Conservation (phyloP, 768 basidiomycete species). For the Boletus rex-veris region DNA sequence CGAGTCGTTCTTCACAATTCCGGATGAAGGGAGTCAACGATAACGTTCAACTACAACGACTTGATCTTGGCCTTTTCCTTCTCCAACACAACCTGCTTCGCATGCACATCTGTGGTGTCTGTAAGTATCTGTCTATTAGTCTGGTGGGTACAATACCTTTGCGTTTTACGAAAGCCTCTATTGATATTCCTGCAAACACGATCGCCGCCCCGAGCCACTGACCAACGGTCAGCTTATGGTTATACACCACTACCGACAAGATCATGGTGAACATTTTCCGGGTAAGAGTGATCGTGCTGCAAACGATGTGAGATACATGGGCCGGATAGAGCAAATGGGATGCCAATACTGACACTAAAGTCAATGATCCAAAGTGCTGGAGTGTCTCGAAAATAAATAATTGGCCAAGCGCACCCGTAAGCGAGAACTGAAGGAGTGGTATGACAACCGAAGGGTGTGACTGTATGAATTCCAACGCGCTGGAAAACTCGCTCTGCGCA, state of each 20-base stretch:
- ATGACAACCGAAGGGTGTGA: constrained; percentile 70
- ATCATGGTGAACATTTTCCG: constrained; percentile 98
- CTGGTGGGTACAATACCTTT: constrained; percentile 51
- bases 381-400: constrained; percentile 97
- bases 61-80: constrained; percentile 84
- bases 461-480: constrained; percentile 69
- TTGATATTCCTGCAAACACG: constrained; percentile 93
- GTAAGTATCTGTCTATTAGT: constrained; percentile 1
- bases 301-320: constrained; percentile 4
- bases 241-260: constrained; percentile 87
- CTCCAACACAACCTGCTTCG: constrained; percentile 76
- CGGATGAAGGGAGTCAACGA: constrained; percentile 86
- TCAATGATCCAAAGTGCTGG: constrained; percentile 86
- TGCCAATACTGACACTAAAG: constrained; percentile 65
- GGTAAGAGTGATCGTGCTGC: constrained; percentile 90
- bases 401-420: constrained; percentile 92
- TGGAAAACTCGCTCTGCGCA: constrained; percentile 58
- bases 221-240: constrained; percentile 75
- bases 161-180: constrained; percentile 90
- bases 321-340: not conserved
- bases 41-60: constrained; percentile 47
- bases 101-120: constrained; percentile 61
- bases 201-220: constrained; percentile 93
- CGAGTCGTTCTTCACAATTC: constrained; percentile 98
- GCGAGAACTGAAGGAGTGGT: constrained; percentile 79